phyloP scores from a whole-genome alignment of 495 filamentous ascomycete species.

The Astrothelium subdiscretum region DNA sequence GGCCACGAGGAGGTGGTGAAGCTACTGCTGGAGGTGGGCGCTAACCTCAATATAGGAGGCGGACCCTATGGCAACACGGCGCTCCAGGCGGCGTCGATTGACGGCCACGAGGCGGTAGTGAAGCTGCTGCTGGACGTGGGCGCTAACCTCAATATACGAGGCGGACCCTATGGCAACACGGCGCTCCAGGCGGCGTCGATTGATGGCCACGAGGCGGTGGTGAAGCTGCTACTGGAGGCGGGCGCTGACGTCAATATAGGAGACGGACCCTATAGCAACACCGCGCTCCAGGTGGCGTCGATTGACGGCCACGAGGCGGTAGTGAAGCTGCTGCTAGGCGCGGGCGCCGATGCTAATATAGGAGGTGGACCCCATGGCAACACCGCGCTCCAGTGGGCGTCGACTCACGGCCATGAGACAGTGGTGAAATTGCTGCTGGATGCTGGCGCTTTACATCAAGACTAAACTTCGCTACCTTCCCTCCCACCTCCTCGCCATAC shows the following conservation, averaged over 20 bases:
- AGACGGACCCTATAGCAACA: conserved; percentile 7
- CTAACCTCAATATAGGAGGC: not conserved
- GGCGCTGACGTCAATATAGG: conserved; percentile 8
- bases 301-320: conserved; percentile 1
- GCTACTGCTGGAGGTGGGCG: not conserved
- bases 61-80: conserved; percentile 7
- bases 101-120: conserved; percentile 11
- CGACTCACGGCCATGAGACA: conserved; percentile 6
- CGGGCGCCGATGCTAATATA: conserved; percentile 8
- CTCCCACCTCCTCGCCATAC: not conserved
- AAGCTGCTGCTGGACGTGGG: conserved; percentile 11
- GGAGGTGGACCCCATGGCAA: not conserved
- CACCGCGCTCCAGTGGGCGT: conserved; percentile 9
- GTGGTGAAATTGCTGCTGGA: conserved; percentile 13
- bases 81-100: conserved; percentile 5
- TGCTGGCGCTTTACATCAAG: conserved; percentile 9
- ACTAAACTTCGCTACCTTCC: conserved; percentile 1
- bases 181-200: conserved; percentile 11
- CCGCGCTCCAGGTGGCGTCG: conserved; percentile 9
- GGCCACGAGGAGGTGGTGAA: conserved; percentile 1
- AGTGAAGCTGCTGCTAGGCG: conserved; percentile 7
- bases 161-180: conserved; percentile 8
- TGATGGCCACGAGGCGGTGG: conserved; percentile 5
- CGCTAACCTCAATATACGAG: conserved; percentile 10
- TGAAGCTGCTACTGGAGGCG: conserved; percentile 4